Percentiles rank a stretch among this genome's conserved stretches.
Conservation (phyloP, 139 green algal genomes). For the Asterochloris erici region DNA sequence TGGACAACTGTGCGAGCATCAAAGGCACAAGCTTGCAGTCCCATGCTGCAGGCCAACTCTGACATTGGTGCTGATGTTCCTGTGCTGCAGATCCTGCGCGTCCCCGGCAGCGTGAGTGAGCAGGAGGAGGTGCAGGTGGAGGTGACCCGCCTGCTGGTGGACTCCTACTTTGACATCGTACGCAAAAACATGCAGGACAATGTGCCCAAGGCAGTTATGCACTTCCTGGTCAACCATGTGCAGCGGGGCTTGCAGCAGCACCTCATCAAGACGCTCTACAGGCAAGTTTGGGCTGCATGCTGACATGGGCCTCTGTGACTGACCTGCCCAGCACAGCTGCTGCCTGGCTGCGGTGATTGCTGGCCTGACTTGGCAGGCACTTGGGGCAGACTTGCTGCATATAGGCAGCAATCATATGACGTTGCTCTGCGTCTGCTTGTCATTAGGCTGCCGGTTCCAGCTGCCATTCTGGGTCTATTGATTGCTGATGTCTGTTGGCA, state of each 20-base stretch:
- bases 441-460: not conserved
- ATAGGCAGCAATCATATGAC: too few species aligned
- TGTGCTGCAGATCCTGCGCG: constrained; percentile 32
- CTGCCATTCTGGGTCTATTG: too few species aligned
- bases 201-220: constrained; percentile 94
- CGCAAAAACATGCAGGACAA: constrained; percentile 78
- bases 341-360: not conserved
- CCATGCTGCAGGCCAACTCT: not conserved
- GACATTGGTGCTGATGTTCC: not conserved
- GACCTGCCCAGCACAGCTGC: not conserved
- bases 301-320: not conserved
- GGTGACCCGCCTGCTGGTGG: constrained; percentile 84
- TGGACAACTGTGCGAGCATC: too few species aligned
- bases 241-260: constrained; percentile 81
- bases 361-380: not conserved
- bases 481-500: not conserved
- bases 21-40: too few species aligned
- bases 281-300: constrained; percentile 23
- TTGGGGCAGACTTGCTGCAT: too few species aligned
- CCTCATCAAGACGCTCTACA: constrained; percentile 81
- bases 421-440: not conserved
- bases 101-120: constrained; percentile 43
- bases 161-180: constrained; percentile 91
- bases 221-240: constrained; percentile 85
- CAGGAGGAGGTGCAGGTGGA: constrained; percentile 78